These are phyloP conservation scores for Umbellularia californica DNA, from an alignment of 164 flowering plant genomes.

Conservation along the genomic window DNA sequence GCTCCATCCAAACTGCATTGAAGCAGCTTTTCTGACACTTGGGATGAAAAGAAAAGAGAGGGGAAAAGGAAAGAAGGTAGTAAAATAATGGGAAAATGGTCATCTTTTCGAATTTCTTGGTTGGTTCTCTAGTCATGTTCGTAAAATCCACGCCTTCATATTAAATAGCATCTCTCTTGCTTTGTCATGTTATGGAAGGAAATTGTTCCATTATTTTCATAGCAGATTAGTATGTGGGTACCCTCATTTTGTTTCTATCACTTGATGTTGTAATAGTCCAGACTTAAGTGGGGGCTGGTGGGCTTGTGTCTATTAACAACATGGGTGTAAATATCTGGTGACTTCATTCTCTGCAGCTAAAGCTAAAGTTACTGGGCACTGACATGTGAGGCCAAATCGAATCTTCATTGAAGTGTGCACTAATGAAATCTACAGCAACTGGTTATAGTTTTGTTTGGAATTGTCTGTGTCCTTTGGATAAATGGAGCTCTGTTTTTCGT, in stretches of 20 bases:
- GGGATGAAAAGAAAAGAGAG: not conserved
- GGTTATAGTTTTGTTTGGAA: too few species aligned
- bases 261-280: too few species aligned
- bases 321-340: too few species aligned
- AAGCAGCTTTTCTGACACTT: constrained; percentile 18
- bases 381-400: constrained; percentile 25
- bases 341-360: not conserved
- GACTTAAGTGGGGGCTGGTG: too few species aligned
- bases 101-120: constrained; percentile 32
- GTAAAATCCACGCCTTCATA: constrained; percentile 29
- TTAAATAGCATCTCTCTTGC: constrained; percentile 25
- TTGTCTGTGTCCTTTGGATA: too few species aligned
- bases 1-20: constrained; percentile 15
- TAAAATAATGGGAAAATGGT: constrained; percentile 4
- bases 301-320: too few species aligned
- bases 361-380: not conserved
- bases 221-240: too few species aligned
- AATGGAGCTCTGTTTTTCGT: too few species aligned
- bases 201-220: too few species aligned
- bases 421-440: not conserved
- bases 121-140: constrained; percentile 41
- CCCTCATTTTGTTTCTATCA: too few species aligned
- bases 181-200: constrained; percentile 11
- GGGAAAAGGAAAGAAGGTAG: constrained; percentile 7
- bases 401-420: constrained; percentile 26